Evolutionary conservation across 1,284 basidiomycete genomes (phyloP).

Genomic region (Rhodotorula glutinis): DNA sequence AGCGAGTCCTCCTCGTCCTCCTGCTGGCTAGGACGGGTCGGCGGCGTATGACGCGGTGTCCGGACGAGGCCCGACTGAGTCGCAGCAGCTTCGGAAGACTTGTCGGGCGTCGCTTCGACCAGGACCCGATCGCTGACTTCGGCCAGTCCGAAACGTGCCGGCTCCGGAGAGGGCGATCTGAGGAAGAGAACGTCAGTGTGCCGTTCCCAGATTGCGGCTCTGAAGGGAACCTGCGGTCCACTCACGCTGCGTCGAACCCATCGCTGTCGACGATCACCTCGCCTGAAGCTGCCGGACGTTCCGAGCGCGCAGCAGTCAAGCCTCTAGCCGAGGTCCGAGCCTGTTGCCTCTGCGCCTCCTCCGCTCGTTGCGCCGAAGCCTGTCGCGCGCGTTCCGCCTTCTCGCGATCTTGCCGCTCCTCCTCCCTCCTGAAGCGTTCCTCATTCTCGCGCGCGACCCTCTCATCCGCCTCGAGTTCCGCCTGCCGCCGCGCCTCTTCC

Average conservation of each 20-base stretch:
- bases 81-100: not conserved
- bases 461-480: not conserved
- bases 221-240: not conserved
- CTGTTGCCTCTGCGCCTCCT: no score
- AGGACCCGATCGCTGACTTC: no score
- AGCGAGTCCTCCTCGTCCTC: no score
- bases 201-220: no score
- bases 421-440: not conserved
- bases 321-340: no score
- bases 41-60: not conserved
- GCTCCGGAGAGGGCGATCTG: not conserved
- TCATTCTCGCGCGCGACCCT: not conserved
- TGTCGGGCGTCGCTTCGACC: not conserved
- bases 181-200: not conserved
- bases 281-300: not conserved
- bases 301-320: no score
- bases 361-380: no score
- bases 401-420: not conserved
- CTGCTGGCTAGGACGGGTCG: not conserved
- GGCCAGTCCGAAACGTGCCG: no score
- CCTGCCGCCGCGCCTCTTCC: not conserved
- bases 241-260: not conserved
- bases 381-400: no score
- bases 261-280: not conserved
- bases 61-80: not conserved